phyloP scores from a whole-genome alignment of 2,329 filamentous ascomycete species.

The Xenoacremonium recifei region DNA sequence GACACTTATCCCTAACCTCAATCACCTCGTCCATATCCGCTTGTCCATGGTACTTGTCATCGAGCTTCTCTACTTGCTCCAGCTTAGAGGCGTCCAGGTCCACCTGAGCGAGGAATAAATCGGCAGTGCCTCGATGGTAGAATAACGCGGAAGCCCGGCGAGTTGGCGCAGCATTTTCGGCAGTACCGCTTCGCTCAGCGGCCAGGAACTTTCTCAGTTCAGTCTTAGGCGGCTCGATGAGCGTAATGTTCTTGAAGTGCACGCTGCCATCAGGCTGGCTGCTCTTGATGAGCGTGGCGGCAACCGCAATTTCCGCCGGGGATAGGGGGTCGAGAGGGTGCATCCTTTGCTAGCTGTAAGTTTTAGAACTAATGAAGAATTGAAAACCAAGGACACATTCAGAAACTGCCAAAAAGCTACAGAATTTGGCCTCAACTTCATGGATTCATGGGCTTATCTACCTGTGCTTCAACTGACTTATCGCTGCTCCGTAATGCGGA shows the following conservation, averaged over 20 bases:
- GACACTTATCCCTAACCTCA: slow-evolving; percentile 8
- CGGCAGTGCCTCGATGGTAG: slow-evolving; percentile 5
- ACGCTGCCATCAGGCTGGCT: slow-evolving; percentile 1
- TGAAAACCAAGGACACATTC: too few relatives aligned
- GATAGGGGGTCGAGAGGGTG: slow-evolving; percentile 9
- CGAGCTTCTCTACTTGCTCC: slow-evolving; percentile 5
- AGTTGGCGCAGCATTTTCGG: not conserved
- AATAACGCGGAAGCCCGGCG: slow-evolving; percentile 5
- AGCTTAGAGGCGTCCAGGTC: not conserved
- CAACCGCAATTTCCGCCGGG: not conserved
- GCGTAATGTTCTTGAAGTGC: slow-evolving; percentile 12
- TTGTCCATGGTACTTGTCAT: slow-evolving; percentile 6
- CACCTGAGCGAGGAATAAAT: slow-evolving; percentile 2
- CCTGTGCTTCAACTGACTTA: too few relatives aligned
- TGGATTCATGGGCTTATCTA: too few relatives aligned
- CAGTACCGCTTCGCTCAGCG: slow-evolving; percentile 3
- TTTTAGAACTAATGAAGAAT: too few relatives aligned
- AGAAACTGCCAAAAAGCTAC: too few relatives aligned
- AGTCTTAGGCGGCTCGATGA: slow-evolving; percentile 12
- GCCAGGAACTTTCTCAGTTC: slow-evolving; percentile 5
- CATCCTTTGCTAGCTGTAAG: too few relatives aligned
- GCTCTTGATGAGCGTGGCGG: not conserved
- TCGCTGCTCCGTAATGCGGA: too few relatives aligned
- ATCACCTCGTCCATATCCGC: slow-evolving; percentile 10
- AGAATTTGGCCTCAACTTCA: too few relatives aligned